These are phyloP conservation scores for Yamadazyma ubonensis DNA, from an alignment of 805 yeast genomes.

Conservation along the genomic window DNA sequence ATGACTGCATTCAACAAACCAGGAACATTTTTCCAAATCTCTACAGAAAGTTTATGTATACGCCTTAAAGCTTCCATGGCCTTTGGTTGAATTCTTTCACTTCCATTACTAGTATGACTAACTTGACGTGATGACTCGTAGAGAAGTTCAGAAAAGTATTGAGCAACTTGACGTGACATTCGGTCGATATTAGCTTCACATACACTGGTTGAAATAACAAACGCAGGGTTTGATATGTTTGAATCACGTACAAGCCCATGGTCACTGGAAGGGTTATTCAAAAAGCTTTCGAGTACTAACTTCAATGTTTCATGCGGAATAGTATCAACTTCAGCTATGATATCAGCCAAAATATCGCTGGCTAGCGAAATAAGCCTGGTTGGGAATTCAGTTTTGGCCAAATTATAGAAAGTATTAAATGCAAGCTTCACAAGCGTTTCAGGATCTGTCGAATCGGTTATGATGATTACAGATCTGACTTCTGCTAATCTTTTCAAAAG, in stretches of 20 bases:
- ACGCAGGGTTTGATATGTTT: conserved; percentile 52
- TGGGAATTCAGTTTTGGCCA: conserved; percentile 46
- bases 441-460: conserved; percentile 71
- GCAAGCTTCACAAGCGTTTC: conserved; percentile 51
- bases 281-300: conserved; percentile 62
- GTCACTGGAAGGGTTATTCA: conserved; percentile 21
- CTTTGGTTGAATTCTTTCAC: conserved; percentile 12
- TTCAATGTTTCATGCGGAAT: conserved; percentile 62
- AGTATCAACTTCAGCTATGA: conserved; percentile 66
- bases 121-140: conserved; percentile 45
- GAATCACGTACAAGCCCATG: conserved; percentile 11
- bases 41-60: conserved; percentile 60
- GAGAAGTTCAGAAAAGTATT: conserved; percentile 73
- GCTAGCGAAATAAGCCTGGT: conserved; percentile 58
- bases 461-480: conserved; percentile 68
- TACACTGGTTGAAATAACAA: conserved; percentile 61
- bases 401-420: conserved; percentile 62
- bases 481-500: conserved; percentile 69
- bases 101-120: conserved; percentile 21
- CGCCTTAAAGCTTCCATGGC: conserved; percentile 50
- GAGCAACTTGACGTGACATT: conserved; percentile 73
- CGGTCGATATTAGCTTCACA: conserved; percentile 72
- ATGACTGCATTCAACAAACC: conserved; percentile 69
- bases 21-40: conserved; percentile 77
- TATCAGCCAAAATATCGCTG: conserved; percentile 70